Evolutionary conservation across 441 rosid species (phyloP).

Genomic region (Macaranga tanarius): DNA sequence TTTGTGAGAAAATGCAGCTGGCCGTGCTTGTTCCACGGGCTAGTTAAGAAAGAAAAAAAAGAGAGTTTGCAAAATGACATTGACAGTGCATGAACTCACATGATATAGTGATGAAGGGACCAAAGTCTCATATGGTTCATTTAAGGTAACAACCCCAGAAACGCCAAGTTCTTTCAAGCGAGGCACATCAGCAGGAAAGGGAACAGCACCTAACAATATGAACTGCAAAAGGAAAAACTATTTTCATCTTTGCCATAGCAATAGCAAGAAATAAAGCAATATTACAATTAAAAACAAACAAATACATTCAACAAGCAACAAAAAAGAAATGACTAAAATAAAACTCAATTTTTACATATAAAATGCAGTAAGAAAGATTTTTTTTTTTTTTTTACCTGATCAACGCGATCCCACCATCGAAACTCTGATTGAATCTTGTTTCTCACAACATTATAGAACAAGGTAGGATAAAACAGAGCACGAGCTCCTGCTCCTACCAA

Average conservation of each 20-base stretch:
- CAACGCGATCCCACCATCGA: constrained; percentile 64
- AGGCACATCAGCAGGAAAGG: constrained; percentile 53
- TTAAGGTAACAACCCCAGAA: constrained; percentile 48
- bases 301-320: too few relatives aligned
- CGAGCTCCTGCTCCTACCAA: constrained; percentile 64
- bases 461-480: constrained; percentile 54
- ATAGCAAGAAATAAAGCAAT: background rate
- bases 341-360: background rate
- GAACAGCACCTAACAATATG: constrained; percentile 57
- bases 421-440: constrained; percentile 55
- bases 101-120: constrained; percentile 48
- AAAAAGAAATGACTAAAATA: background rate
- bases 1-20: background rate
- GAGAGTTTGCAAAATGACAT: background rate
- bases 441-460: constrained; percentile 52
- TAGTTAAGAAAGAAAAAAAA: background rate
- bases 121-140: constrained; percentile 61
- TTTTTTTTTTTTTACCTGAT: constrained; percentile 34
- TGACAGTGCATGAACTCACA: constrained; percentile 29
- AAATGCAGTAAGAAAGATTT: background rate
- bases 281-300: background rate
- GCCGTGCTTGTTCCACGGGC: background rate
- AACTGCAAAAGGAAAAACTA: constrained; percentile 29
- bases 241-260: too few relatives aligned
- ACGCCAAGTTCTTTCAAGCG: constrained; percentile 50